Conservation (phyloP, 306 rosid genomes). For the Vigna radiata region DNA sequence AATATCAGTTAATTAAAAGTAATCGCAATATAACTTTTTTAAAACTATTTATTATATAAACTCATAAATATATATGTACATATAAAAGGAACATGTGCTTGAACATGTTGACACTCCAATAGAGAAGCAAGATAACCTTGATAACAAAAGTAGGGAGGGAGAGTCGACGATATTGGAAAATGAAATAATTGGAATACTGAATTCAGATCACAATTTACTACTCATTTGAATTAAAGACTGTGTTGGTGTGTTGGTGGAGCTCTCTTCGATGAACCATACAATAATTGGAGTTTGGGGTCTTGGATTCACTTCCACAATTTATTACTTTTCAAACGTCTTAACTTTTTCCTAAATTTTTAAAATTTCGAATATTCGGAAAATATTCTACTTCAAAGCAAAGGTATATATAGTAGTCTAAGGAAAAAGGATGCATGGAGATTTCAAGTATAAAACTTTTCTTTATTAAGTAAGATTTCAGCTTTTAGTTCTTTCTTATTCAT, state of each 20-base stretch:
- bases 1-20: no score
- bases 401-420: neutral
- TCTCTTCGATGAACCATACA: neutral
- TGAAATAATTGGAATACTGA: neutral
- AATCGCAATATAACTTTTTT: no score
- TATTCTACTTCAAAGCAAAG: neutral
- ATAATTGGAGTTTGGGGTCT: neutral
- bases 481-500: neutral
- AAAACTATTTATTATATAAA: no score
- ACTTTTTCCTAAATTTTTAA: neutral
- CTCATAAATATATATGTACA: no score
- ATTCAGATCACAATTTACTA: neutral
- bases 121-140: neutral
- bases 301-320: neutral
- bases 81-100: no score
- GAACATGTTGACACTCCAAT: no score
- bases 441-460: no score
- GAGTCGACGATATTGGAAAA: neutral
- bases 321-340: neutral
- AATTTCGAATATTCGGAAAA: conserved; percentile 9
- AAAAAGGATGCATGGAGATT: neutral
- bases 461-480: no score
- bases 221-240: neutral
- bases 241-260: neutral
- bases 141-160: neutral